These are phyloP conservation scores for Fomitopsis schrenkii DNA, from an alignment of 1,284 basidiomycete genomes.

Conservation along the genomic window DNA sequence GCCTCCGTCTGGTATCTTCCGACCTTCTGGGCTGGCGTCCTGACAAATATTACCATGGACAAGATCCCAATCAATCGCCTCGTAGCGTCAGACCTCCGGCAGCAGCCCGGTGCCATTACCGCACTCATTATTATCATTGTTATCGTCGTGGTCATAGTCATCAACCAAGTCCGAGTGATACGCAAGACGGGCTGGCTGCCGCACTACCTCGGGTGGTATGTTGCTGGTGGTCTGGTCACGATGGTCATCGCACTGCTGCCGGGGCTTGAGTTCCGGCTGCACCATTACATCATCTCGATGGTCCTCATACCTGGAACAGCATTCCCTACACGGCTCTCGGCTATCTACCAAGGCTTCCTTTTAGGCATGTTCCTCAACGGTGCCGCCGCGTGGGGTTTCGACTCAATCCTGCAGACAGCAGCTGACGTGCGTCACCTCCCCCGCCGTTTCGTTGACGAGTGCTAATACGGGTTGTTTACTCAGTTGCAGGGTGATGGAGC, in stretches of 20 bases:
- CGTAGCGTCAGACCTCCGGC: constrained; percentile 62
- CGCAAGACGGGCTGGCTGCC: constrained; percentile 81
- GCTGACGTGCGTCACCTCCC: constrained; percentile 50
- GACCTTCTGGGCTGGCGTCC: constrained; percentile 79
- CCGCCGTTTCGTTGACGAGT: constrained; percentile 3
- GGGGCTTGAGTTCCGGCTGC: constrained; percentile 59
- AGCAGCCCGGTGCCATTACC: constrained; percentile 67
- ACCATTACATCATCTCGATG: constrained; percentile 78
- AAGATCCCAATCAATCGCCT: constrained; percentile 75
- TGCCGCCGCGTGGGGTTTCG: constrained; percentile 75
- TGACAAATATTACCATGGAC: constrained; percentile 62
- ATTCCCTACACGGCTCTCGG: constrained; percentile 77
- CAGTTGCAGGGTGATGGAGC: constrained; percentile 74
- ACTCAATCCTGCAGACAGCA: constrained; percentile 75
- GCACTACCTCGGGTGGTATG: constrained; percentile 70
- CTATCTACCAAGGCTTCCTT: constrained; percentile 77
- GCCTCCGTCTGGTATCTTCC: constrained; percentile 70
- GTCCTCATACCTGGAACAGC: constrained; percentile 74
- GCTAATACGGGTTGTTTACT: constrained; percentile 3
- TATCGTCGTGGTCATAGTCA: constrained; percentile 52
- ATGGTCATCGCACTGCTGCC: constrained; percentile 72
- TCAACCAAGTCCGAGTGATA: constrained; percentile 82
- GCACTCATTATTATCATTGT: constrained; percentile 71
- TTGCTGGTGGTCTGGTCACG: constrained; percentile 60
- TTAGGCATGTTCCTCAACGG: constrained; percentile 82